Percentiles rank a stretch among this genome's conserved stretches.
These are phyloP conservation scores for Ophiostoma sp. DNA, from an alignment of 2,329 filamentous ascomycete genomes.

Conservation along the genomic window DNA sequence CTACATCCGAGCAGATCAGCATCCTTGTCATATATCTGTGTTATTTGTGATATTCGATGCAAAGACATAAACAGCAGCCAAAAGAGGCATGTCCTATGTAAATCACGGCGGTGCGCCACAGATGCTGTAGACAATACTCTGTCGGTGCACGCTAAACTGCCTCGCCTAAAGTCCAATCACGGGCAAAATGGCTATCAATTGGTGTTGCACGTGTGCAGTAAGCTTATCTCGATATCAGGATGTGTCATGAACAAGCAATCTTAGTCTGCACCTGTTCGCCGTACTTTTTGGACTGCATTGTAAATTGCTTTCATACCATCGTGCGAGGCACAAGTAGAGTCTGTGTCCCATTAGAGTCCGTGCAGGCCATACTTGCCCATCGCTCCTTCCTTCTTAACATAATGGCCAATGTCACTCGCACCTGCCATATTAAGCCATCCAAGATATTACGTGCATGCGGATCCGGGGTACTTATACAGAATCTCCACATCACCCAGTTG, in stretches of 20 bases:
- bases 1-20: not conserved
- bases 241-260: not conserved
- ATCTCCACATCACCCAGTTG: not conserved
- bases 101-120: not conserved
- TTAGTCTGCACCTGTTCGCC: too few species aligned
- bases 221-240: not conserved
- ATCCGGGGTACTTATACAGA: not conserved
- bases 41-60: not conserved
- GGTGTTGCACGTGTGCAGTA: not conserved
- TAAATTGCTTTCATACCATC: not conserved
- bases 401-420: not conserved
- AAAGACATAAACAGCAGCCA: not conserved
- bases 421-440: not conserved
- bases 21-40: not conserved
- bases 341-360: too few species aligned
- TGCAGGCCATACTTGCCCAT: not conserved
- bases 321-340: too few species aligned
- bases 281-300: too few species aligned
- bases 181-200: not conserved
- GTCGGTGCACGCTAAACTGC: not conserved
- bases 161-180: not conserved
- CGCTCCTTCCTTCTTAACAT: not conserved
- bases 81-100: not conserved
- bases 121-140: not conserved
- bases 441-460: not conserved